These are phyloP conservation scores for Coprinellus aureogranulatus DNA, from an alignment of 768 basidiomycete species.

Conservation along the genomic window DNA sequence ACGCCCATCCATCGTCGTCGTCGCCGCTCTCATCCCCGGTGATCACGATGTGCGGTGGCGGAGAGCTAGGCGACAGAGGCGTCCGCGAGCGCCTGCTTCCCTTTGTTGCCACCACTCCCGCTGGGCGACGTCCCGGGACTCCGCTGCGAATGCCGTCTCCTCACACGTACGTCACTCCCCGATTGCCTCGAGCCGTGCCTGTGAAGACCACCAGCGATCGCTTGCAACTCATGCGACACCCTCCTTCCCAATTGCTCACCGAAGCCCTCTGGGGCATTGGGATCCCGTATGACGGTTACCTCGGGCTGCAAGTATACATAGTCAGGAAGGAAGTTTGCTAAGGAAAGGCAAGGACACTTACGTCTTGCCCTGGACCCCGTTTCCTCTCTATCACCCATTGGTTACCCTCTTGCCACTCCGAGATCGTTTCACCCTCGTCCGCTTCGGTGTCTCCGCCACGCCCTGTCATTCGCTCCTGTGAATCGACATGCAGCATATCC, in stretches of 20 bases:
- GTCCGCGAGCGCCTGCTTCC: neutral
- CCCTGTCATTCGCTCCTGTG: conserved; percentile 15
- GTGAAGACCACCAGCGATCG: conserved; percentile 22
- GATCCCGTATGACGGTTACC: conserved; percentile 57
- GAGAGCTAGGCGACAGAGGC: neutral
- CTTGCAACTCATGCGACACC: conserved; percentile 19
- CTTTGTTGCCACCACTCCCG: neutral
- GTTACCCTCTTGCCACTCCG: conserved; percentile 28
- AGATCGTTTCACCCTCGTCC: conserved; percentile 9
- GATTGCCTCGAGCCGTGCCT: too few relatives aligned
- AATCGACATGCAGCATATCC: neutral
- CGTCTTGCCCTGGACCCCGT: conserved; percentile 25
- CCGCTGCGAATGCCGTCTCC: too few relatives aligned
- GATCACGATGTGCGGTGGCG: conserved; percentile 7
- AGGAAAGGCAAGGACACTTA: conserved; percentile 17
- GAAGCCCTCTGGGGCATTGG: conserved; percentile 15
- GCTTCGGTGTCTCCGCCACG: conserved; percentile 13
- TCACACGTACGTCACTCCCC: too few relatives aligned
- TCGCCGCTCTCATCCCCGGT: conserved; percentile 28
- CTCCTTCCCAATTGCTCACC: conserved; percentile 20
- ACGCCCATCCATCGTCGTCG: conserved; percentile 65
- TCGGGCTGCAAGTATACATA: conserved; percentile 44
- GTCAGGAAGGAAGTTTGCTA: neutral
- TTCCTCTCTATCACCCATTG: conserved; percentile 25
- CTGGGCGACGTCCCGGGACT: conserved; percentile 1